These are phyloP conservation scores for Phyllosticta ampelicida DNA, from an alignment of 2,329 filamentous ascomycete genomes.

Conservation along the genomic window DNA sequence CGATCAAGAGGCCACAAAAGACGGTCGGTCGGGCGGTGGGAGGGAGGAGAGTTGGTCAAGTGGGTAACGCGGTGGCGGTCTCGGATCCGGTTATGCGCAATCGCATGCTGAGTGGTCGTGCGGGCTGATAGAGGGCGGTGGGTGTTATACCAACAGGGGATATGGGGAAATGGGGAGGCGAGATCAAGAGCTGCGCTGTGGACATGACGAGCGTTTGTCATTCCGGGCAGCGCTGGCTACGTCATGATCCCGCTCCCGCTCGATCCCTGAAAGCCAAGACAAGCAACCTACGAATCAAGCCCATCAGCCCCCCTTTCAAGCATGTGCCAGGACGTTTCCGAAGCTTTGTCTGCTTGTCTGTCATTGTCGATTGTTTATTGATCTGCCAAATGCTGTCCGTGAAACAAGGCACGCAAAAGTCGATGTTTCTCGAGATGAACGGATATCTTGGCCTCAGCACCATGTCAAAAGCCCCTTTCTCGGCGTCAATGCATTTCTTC, in stretches of 20 bases:
- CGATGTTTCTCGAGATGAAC: neutral
- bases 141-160: neutral
- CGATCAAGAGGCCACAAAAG: neutral
- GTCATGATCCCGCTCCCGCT: too few species aligned
- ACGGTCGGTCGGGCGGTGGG: neutral
- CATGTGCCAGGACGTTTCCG: neutral
- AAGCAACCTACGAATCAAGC: neutral
- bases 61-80: neutral
- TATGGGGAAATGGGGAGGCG: neutral
- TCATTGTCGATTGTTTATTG: neutral
- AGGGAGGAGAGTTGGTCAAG: neutral
- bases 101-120: neutral
- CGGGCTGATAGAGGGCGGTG: neutral
- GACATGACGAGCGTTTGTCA: too few species aligned
- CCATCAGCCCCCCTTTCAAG: neutral
- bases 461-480: neutral
- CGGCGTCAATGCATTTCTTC: neutral
- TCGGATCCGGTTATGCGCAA: neutral
- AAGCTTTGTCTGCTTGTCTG: neutral
- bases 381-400: neutral
- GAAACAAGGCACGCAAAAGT: neutral
- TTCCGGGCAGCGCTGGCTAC: neutral
- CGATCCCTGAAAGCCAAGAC: neutral
- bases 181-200: neutral
- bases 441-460: neutral